Conservation (phyloP, 2,329 filamentous ascomycete species). For the Biscogniauxia mediterranea region DNA sequence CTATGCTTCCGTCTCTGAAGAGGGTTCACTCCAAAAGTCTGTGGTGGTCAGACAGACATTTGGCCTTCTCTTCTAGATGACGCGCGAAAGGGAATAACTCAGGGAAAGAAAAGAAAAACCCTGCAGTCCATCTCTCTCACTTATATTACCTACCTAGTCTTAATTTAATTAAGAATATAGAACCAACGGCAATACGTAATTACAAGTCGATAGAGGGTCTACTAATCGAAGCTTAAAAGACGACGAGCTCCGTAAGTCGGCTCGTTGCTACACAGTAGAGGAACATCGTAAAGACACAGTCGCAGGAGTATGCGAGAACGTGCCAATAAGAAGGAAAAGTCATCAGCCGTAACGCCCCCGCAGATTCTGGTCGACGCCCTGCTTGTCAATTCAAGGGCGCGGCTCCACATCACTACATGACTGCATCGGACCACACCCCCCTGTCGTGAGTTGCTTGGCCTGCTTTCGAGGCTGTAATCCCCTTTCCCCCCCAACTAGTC, state of each 20-base stretch:
- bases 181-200: not conserved
- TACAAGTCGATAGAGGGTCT: not conserved
- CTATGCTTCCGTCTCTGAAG: not conserved
- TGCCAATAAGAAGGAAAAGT: not conserved
- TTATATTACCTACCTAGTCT: no score
- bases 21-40: not conserved
- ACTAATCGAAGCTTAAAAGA: not conserved
- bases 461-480: not conserved
- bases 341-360: conserved; percentile 12
- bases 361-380: conserved; percentile 23
- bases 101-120: not conserved
- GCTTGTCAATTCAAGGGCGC: conserved; percentile 41
- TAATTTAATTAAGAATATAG: not conserved
- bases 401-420: conserved; percentile 32
- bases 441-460: conserved; percentile 15
- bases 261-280: not conserved
- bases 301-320: not conserved
- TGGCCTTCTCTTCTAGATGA: not conserved
- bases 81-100: not conserved
- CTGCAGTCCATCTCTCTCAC: not conserved
- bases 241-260: not conserved
- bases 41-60: not conserved
- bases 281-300: not conserved
- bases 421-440: conserved; percentile 16
- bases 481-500: not conserved